Evolutionary conservation across 164 flowering plant species (phyloP).

Genomic region (Stephania japonica): DNA sequence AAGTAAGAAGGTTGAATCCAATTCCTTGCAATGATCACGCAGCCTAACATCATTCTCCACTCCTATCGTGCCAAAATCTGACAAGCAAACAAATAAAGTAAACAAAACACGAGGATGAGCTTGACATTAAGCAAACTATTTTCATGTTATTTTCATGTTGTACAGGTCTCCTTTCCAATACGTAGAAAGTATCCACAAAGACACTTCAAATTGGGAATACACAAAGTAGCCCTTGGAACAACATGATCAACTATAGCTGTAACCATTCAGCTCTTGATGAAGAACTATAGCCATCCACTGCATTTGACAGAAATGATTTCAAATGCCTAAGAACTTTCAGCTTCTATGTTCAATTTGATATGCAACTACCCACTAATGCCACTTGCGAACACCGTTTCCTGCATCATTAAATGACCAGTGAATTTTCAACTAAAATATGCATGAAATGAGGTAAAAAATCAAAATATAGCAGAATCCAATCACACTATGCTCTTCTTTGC

Average conservation of each 20-base stretch:
- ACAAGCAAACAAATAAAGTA: conserved; percentile 1
- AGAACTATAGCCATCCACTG: not conserved
- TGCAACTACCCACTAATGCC: conserved; percentile 15
- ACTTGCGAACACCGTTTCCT: conserved; percentile 38
- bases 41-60: conserved; percentile 2
- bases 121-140: conserved; percentile 1
- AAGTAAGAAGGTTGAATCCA: not conserved
- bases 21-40: conserved; percentile 7
- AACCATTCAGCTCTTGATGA: not conserved
- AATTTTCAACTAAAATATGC: not conserved
- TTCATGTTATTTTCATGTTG: conserved; percentile 6
- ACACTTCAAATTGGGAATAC: conserved; percentile 11
- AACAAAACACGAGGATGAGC: not conserved
- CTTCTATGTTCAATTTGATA: not conserved
- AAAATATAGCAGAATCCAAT: not conserved
- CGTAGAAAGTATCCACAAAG: not conserved
- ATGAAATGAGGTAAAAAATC: not conserved
- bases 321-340: not conserved
- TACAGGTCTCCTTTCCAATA: conserved; percentile 6
- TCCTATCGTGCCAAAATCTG: conserved; percentile 1
- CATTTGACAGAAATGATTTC: conserved; percentile 6
- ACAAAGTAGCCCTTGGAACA: conserved; percentile 2
- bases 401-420: conserved; percentile 11
- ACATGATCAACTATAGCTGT: conserved; percentile 11
- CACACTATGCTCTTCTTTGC: not conserved